Base-by-base conservation (phyloP, 2,329 filamentous ascomycete species). In the Colletotrichum spinosum region DNA sequence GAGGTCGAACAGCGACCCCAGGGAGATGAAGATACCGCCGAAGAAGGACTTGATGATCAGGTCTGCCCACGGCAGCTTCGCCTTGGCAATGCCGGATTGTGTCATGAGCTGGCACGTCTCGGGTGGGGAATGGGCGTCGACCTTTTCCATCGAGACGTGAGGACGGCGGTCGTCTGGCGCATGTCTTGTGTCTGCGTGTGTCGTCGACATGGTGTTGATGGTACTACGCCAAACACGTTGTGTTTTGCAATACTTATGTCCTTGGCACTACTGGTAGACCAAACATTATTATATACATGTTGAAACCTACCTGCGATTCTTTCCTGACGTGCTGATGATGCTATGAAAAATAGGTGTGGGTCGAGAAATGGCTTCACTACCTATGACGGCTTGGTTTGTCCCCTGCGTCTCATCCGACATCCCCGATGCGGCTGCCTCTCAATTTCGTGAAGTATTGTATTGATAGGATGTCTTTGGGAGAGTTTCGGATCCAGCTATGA, bases 1-100 rank as follows among this genome's bases (percentile, higher is more conserved):
- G 4, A 61, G 8, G 5, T 56, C 33, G 38, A 61, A 56, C 1
- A 50, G 45, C 4, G 52, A 50, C n/a, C 59, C 59, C 6, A 61
- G 59, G 9, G 52, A 61, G 7, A 61, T 61, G 52, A 61, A 61
- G 13, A 61, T 56, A 1, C 59, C 59, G n/a, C 52, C 59, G 3
- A 61, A 45, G 6, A 56, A 61, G 37, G 58, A 61, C 13, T 61
- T 56, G 8, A 56, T 0, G 8, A 61, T 56, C 9, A 56, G 45
- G 17, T 61, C 59, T 42, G 38, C 3, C 39, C 45, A 45, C 1
- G 59, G 17, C 2, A 61, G 52, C 8, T 45, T 56, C 3, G 45
- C 52, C 17, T 61, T 61, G 2, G 59, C 53, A 8, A 61, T 13
- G 25, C 45, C 59, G 12, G 59, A 61, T 1, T 51, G 45, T 25